A percentile compares a stretch with the other conserved stretches of the same genome.
phyloP scores from a whole-genome alignment of 2,329 filamentous ascomycete species.

The Pseudonectria foliicola region DNA sequence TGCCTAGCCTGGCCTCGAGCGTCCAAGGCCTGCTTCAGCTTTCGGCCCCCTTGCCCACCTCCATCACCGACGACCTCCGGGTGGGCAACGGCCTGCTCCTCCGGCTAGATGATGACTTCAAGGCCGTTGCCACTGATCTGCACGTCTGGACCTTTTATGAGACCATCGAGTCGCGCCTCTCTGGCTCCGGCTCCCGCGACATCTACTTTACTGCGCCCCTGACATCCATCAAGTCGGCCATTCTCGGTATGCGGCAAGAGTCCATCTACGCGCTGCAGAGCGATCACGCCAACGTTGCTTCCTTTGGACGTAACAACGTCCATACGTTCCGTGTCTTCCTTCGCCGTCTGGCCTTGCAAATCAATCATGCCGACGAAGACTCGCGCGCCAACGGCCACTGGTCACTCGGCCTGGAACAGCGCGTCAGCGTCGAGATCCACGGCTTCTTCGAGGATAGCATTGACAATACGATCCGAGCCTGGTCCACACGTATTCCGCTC shows the following conservation, averaged over 20 bases:
- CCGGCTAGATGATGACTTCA: slow-evolving; percentile 47
- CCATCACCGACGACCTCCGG: slow-evolving; percentile 43
- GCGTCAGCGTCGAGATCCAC: slow-evolving; percentile 47
- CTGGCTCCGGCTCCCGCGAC: slow-evolving; percentile 34
- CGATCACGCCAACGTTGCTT: slow-evolving; percentile 48
- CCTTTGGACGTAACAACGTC: slow-evolving; percentile 43
- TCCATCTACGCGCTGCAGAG: slow-evolving; percentile 46
- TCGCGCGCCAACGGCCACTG: slow-evolving; percentile 30
- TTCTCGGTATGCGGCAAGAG: slow-evolving; percentile 45
- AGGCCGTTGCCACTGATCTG: slow-evolving; percentile 49
- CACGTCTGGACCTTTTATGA: slow-evolving; percentile 58
- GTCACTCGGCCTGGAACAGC: slow-evolving; percentile 41
- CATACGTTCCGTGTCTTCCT: slow-evolving; percentile 39
- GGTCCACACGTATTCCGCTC: slow-evolving; percentile 44
- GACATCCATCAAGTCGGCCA: slow-evolving; percentile 48
- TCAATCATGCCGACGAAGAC: slow-evolving; percentile 27
- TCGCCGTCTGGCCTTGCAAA: slow-evolving; percentile 25
- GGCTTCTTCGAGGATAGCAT: slow-evolving; percentile 54
- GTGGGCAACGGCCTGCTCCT: slow-evolving; percentile 43
- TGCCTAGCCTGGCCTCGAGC: slow-evolving; percentile 46
- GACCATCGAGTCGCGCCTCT: slow-evolving; percentile 52
- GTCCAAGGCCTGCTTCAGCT: slow-evolving; percentile 47
- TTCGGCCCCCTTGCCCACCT: slow-evolving; percentile 41
- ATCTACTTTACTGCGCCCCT: slow-evolving; percentile 54
- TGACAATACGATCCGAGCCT: slow-evolving; percentile 38